Percentiles rank a stretch among this genome's conserved stretches.
Conservation (phyloP, 352 stramenopile genomes). For the Phytophthora ohioensis region DNA sequence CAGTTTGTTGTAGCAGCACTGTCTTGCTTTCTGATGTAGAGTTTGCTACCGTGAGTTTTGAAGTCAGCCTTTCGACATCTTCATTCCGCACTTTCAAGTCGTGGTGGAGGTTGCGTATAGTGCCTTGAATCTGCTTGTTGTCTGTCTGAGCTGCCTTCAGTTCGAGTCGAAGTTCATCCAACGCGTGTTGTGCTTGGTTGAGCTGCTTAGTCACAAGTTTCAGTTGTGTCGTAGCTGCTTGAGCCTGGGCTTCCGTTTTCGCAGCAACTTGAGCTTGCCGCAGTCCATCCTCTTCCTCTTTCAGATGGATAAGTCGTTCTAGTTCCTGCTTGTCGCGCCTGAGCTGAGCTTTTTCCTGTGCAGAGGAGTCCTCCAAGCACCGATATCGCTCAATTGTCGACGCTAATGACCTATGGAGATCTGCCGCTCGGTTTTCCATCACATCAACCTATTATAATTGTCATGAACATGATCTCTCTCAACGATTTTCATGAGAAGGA, state of each 20-base stretch:
- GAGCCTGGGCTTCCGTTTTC: conserved; percentile 21
- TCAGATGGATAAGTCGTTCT: conserved; percentile 36
- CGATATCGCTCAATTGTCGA: conserved; percentile 26
- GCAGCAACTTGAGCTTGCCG: conserved; percentile 18
- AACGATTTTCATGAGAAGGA: not conserved
- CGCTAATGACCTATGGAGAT: conserved; percentile 24
- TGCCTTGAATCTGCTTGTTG: conserved; percentile 30
- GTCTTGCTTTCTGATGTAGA: conserved; percentile 14
- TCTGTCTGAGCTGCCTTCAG: conserved; percentile 21
- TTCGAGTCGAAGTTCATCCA: conserved; percentile 10
- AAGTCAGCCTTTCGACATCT: conserved; percentile 31
- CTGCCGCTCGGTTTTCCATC: conserved; percentile 15
- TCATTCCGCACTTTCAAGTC: conserved; percentile 24
- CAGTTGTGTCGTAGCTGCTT: conserved; percentile 14
- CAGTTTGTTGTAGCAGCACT: conserved; percentile 32
- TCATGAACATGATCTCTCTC: not conserved
- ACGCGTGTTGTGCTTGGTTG: conserved; percentile 14
- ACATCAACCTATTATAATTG: conserved; percentile 5
- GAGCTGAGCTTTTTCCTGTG: conserved; percentile 44
- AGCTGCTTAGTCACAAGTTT: conserved; percentile 28
- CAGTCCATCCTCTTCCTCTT: conserved; percentile 37
- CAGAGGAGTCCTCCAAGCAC: conserved; percentile 27
- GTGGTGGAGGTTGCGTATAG: conserved; percentile 13
- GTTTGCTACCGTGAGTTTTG: conserved; percentile 22
- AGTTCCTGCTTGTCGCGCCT: conserved; percentile 46